Evolutionary conservation across 805 yeast genomes (phyloP).

Genomic region (Candida ponderosae): DNA sequence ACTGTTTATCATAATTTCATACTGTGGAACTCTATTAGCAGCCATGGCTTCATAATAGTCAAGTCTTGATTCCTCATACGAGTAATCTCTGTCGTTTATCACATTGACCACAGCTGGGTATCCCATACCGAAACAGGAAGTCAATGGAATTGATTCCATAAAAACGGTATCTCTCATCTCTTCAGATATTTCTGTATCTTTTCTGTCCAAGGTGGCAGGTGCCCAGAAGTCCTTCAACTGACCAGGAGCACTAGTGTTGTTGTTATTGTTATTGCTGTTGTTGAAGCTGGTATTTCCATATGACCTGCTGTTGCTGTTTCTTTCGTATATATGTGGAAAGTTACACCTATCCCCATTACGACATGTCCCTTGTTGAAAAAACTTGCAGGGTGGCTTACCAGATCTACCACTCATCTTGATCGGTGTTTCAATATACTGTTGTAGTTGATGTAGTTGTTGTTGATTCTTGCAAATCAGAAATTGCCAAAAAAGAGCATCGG

Average conservation of each 20-base stretch:
- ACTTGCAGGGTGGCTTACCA: conserved; percentile 33
- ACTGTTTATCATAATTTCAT: conserved; percentile 30
- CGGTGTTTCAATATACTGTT: no score
- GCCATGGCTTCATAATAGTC: conserved; percentile 35
- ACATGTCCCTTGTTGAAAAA: conserved; percentile 33
- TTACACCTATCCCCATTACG: conserved; percentile 34
- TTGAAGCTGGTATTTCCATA: conserved; percentile 4
- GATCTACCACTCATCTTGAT: no score
- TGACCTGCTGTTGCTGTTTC: conserved; percentile 4
- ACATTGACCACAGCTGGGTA: conserved; percentile 40
- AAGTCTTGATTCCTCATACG: conserved; percentile 44
- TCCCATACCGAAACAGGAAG: conserved; percentile 42
- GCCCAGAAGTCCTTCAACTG: conserved; percentile 17
- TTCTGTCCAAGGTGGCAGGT: conserved; percentile 13
- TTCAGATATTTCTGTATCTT: conserved; percentile 20
- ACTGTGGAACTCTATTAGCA: conserved; percentile 27
- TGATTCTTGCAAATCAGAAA: no score
- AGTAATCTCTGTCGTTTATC: conserved; percentile 43
- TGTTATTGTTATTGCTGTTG: conserved; percentile 5
- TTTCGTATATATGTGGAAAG: conserved; percentile 31
- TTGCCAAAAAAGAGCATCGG: no score
- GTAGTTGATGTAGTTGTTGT: no score
- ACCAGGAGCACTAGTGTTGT: conserved; percentile 4
- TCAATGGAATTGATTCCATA: conserved; percentile 24
- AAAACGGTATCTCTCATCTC: conserved; percentile 13